Conservation (phyloP, 768 basidiomycete genomes). For the Tricholoma hemisulphureum region DNA sequence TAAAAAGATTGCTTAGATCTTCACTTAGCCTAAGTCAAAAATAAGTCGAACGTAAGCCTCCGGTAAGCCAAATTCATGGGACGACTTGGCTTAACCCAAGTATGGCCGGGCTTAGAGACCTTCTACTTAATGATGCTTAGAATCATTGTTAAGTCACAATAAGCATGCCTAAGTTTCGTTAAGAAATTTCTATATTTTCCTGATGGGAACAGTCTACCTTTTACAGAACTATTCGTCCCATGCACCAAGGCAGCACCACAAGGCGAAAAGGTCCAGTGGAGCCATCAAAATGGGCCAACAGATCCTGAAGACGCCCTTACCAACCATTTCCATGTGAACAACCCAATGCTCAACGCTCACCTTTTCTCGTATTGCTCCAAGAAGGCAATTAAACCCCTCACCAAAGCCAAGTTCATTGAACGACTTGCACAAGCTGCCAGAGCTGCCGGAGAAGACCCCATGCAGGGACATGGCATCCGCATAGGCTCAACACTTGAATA, state of each 20-base stretch:
- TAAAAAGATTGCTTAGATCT: not conserved
- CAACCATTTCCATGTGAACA: slow-evolving; percentile 32
- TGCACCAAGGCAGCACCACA: slow-evolving; percentile 17
- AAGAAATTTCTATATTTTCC: not conserved
- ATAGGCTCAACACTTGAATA: slow-evolving; percentile 35
- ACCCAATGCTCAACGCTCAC: slow-evolving; percentile 17
- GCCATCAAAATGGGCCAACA: slow-evolving; percentile 20
- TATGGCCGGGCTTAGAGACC: not conserved
- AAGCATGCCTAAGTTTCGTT: no score
- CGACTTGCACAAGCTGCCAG: slow-evolving; percentile 11
- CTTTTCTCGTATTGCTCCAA: slow-evolving; percentile 29
- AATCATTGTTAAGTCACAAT: not conserved
- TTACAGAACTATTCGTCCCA: slow-evolving; percentile 16
- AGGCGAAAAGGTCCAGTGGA: slow-evolving; percentile 34
- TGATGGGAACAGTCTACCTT: slow-evolving; percentile 10
- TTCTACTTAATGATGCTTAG: not conserved
- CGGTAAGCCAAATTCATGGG: not conserved
- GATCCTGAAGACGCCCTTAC: slow-evolving; percentile 25
- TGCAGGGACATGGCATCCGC: slow-evolving; percentile 30
- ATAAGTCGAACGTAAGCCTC: no score
- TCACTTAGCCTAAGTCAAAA: not conserved
- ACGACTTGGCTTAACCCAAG: not conserved
- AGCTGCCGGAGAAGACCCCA: slow-evolving; percentile 6
- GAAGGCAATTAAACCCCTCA: slow-evolving; percentile 21
- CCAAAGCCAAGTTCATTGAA: slow-evolving; percentile 21